Percentiles rank a stretch among this genome's conserved stretches.
Conservation (phyloP, 805 yeast genomes). For the Clavispora asparagi region DNA sequence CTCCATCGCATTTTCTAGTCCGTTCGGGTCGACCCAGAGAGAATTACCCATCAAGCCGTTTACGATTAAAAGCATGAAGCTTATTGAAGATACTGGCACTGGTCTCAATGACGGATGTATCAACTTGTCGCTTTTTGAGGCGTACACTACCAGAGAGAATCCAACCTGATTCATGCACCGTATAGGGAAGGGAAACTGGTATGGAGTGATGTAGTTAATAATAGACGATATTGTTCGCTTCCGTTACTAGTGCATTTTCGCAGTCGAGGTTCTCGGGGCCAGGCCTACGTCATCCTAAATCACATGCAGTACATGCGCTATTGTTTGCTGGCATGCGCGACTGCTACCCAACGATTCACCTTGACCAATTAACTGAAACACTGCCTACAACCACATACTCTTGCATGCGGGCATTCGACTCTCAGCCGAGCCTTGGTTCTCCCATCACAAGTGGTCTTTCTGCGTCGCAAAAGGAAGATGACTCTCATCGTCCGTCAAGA, state of each 20-base stretch:
- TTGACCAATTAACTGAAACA: not conserved
- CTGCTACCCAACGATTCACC: not conserved
- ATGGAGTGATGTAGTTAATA: not conserved
- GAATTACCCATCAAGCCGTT: constrained; percentile 14
- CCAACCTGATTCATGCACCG: constrained; percentile 13
- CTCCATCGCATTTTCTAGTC: constrained; percentile 6
- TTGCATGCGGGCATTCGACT: not conserved
- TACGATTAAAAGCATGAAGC: constrained; percentile 30
- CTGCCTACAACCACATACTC: not conserved
- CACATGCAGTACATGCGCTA: not conserved
- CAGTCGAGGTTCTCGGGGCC: too few relatives aligned
- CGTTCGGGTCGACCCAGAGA: constrained; percentile 10
- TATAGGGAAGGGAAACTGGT: not conserved
- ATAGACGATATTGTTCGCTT: too few relatives aligned
- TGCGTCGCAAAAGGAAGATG: not conserved
- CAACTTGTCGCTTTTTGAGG: constrained; percentile 36
- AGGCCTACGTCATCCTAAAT: not conserved
- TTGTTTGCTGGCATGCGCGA: not conserved
- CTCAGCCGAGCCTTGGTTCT: not conserved
- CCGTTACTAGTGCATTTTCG: too few relatives aligned
- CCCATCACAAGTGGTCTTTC: not conserved
- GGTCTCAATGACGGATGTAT: constrained; percentile 40
- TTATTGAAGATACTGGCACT: constrained; percentile 31
- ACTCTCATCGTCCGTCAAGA: not conserved
- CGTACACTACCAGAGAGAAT: constrained; percentile 37